These are phyloP conservation scores for Spergularia marina DNA, from an alignment of 148 eudicot genomes.

Conservation along the genomic window DNA sequence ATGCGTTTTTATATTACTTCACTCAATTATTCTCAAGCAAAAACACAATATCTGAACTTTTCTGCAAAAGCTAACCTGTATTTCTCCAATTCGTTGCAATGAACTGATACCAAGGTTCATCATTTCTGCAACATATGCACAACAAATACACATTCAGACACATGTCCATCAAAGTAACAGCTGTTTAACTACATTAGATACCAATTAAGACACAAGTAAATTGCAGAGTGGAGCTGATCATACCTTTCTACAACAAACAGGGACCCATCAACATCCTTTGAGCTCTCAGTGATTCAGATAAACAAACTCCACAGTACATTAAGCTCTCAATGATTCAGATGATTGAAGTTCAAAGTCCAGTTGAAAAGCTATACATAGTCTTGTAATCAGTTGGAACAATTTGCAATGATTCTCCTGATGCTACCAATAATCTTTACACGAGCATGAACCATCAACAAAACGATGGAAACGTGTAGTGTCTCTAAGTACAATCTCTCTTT, in stretches of 20 bases:
- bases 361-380: no score
- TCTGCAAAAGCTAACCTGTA: slow-evolving; percentile 40
- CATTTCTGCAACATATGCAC: slow-evolving; percentile 39
- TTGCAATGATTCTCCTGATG: neutral
- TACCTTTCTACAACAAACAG: slow-evolving; percentile 79
- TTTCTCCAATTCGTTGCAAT: slow-evolving; percentile 75
- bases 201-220: neutral
- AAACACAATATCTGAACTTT: neutral
- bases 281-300: slow-evolving; percentile 44
- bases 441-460: slow-evolving; percentile 53
- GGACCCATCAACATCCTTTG: slow-evolving; percentile 89
- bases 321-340: no score
- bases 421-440: slow-evolving; percentile 62
- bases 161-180: neutral
- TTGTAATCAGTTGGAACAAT: no score
- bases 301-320: no score
- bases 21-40: neutral
- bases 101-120: slow-evolving; percentile 74
- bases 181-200: neutral
- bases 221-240: neutral
- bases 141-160: neutral
- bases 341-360: no score
- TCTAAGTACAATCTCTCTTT: slow-evolving; percentile 51
- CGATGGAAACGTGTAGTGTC: slow-evolving; percentile 53
- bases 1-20: neutral